Evolutionary conservation across 1,284 basidiomycete species (phyloP), one percentile per base, ranked within the genome.

Genomic region (Trichosporon ovoides): DNA sequence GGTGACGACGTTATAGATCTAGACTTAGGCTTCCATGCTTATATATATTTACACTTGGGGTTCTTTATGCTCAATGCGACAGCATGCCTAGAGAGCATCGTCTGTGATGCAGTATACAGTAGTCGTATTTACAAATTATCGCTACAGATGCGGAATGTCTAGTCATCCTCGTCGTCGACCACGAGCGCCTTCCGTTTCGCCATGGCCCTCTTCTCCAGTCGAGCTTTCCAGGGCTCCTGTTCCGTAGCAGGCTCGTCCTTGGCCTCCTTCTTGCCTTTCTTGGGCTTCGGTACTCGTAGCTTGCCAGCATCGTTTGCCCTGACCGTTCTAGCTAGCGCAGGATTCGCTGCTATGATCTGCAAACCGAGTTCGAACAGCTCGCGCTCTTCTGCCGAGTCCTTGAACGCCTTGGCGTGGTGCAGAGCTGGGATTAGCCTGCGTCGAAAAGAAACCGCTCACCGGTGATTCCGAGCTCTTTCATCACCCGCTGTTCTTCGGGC

Each of bases 261-360:
- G 22, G 1, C 22, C 6, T 31, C 52, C 19, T 31, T 35, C 12
- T 11, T 50, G 6, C n/a, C n/a, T 3, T 24, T 33, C 3, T 52
- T 52, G 7, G 22, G 24, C 16, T n/a, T 13, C 14, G 22, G 22
- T 3, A 55, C 40, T 2, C 62, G 63, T 2, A 66, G 36, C 43
- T 68, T 71, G 16, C 68, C 69, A 9, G 71, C 57, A 53, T 72
- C 71, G 49, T 74, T 74, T 11, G 72, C 72, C 55, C 66, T 69
- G 46, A 70, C 64, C 24, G 33, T 57, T 52, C 1, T 66, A 60
- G 50, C 34, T 13, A 11, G 68, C 14, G 5, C 64, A 59, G 2
- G 72, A 12, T 48, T 31, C 24, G 28, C 16, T 11, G 43, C 43
- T 2, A 48, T 22, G 24, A 74, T 72, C 62, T 69, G 52, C 2